These are phyloP conservation scores for Phytophthora hibernalis DNA, from an alignment of 352 stramenopile genomes.

Conservation along the genomic window DNA sequence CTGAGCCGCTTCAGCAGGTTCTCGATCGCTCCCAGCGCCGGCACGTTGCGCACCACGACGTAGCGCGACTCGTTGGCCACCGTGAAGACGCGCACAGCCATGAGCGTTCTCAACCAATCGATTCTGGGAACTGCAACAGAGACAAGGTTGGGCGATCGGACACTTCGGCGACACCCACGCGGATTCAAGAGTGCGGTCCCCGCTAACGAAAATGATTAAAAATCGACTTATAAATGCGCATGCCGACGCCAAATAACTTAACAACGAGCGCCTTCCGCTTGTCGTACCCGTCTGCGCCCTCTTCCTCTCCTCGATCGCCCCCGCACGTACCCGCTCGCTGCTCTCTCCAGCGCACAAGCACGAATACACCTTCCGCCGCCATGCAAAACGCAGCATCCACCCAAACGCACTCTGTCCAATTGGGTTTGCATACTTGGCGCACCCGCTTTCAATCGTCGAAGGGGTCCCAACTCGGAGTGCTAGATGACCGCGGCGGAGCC, in stretches of 20 bases:
- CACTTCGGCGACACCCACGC: constrained; percentile 5
- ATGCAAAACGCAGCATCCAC: constrained; percentile 26
- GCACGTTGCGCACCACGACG: constrained; percentile 69
- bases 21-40: constrained; percentile 59
- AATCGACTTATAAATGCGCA: constrained; percentile 35
- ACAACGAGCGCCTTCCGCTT: constrained; percentile 52
- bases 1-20: constrained; percentile 63
- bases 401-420: constrained; percentile 33
- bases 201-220: constrained; percentile 22
- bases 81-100: constrained; percentile 63
- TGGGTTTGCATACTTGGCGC: neutral
- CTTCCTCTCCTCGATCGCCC: constrained; percentile 6
- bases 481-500: constrained; percentile 20
- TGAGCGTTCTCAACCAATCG: constrained; percentile 32
- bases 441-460: constrained; percentile 34
- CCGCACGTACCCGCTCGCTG: constrained; percentile 21
- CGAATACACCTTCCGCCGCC: constrained; percentile 17
- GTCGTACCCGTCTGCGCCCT: constrained; percentile 37
- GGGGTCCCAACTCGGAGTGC: constrained; percentile 35
- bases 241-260: constrained; percentile 57
- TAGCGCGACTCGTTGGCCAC: constrained; percentile 67
- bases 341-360: constrained; percentile 12
- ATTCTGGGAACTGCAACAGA: constrained; percentile 23
- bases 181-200: constrained; percentile 6
- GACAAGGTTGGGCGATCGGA: constrained; percentile 16